phyloP scores from a whole-genome alignment of 768 basidiomycete species.

The Leccinum truebloodii region DNA sequence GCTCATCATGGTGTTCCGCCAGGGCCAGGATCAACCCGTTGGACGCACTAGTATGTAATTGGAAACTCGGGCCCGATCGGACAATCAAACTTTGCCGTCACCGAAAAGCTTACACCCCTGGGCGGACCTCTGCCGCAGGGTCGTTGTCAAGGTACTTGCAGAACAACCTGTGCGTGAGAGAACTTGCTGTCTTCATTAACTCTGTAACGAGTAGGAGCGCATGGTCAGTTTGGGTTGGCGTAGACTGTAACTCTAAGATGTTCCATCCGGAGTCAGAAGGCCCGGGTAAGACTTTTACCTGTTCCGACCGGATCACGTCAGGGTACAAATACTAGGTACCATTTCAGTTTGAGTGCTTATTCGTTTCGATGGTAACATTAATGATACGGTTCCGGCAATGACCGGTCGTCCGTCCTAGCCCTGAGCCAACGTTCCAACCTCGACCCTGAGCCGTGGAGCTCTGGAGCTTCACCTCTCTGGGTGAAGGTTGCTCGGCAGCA shows the following conservation, averaged over 20 bases:
- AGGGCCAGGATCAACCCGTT: no score
- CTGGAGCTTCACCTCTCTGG: slow-evolving; percentile 88
- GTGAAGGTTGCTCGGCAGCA: slow-evolving; percentile 51
- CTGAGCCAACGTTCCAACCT: slow-evolving; percentile 55
- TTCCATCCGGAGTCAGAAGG: neutral
- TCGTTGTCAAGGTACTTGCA: neutral
- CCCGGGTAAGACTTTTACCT: neutral
- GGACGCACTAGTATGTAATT: no score
- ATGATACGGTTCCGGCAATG: slow-evolving; percentile 83
- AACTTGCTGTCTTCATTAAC: neutral
- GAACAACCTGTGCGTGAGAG: neutral
- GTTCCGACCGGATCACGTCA: slow-evolving; percentile 71
- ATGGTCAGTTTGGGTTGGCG: neutral
- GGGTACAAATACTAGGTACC: slow-evolving; percentile 57
- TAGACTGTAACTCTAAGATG: neutral
- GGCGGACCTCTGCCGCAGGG: neutral
- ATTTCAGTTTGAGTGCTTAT: slow-evolving; percentile 71
- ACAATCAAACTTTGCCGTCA: neutral
- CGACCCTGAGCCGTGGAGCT: slow-evolving; percentile 74
- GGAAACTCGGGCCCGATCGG: neutral
- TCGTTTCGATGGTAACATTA: slow-evolving; percentile 96
- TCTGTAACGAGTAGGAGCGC: neutral
- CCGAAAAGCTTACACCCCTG: neutral
- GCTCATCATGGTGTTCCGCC: no score
- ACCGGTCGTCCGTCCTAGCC: slow-evolving; percentile 75